Conservation (phyloP, 2,329 filamentous ascomycete species). For the Zymoseptoria ardabiliae region DNA sequence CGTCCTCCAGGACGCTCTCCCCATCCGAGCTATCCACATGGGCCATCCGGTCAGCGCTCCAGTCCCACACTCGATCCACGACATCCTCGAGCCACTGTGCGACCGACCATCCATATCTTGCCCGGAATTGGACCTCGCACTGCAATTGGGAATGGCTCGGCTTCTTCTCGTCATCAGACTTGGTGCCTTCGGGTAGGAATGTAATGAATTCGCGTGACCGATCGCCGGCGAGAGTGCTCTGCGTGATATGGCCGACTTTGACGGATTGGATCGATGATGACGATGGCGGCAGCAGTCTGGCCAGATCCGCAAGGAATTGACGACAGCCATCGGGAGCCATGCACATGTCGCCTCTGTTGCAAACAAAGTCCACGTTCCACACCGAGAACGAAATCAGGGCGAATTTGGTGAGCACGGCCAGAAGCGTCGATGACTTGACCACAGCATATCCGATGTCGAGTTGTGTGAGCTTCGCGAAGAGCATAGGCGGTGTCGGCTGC, state of each 20-base stretch:
- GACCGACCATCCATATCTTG: background rate
- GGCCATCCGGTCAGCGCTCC: background rate
- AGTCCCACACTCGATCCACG: background rate
- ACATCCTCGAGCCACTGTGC: background rate
- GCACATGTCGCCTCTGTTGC: background rate
- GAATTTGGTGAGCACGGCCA: slow-evolving; percentile 16
- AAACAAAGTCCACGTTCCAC: slow-evolving; percentile 14
- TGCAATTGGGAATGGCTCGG: too few species aligned
- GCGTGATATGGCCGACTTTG: slow-evolving; percentile 5
- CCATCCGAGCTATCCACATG: background rate
- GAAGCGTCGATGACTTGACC: slow-evolving; percentile 3
- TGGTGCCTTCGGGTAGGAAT: slow-evolving; percentile 6
- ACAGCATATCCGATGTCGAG: slow-evolving; percentile 17
- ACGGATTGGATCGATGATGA: slow-evolving; percentile 2
- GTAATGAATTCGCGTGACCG: too few species aligned
- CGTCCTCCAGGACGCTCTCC: background rate
- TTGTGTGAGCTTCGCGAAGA: slow-evolving; percentile 7
- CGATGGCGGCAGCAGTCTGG: slow-evolving; percentile 1
- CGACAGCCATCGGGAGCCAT: slow-evolving; percentile 3
- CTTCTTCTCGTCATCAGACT: background rate
- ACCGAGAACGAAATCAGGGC: slow-evolving; percentile 17
- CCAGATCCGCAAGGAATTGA: slow-evolving; percentile 5
- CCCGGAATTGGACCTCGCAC: background rate
- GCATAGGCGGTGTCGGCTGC: slow-evolving; percentile 4
- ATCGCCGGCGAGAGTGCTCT: background rate